Percentiles rank a stretch among this genome's conserved stretches.
phyloP scores from a whole-genome alignment of 2,329 filamentous ascomycete genomes.

The Helotiales sp. region DNA sequence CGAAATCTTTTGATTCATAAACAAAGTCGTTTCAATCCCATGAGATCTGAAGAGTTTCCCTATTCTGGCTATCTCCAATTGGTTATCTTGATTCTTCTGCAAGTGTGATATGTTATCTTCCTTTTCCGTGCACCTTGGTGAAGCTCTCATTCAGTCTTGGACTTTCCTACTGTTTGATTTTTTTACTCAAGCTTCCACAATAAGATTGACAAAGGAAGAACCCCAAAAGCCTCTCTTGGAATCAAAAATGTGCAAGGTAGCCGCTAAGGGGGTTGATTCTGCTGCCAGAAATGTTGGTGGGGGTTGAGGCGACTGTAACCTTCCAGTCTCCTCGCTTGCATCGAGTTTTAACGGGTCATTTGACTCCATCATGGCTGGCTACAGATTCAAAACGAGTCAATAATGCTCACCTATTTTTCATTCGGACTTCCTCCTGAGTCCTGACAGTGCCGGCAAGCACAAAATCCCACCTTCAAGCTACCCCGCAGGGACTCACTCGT shows the following conservation, averaged over 20 bases:
- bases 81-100: neutral
- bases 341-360: neutral
- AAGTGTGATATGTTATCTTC: no score
- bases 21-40: neutral
- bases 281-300: no score
- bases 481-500: neutral
- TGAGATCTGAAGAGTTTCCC: neutral
- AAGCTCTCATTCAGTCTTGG: neutral
- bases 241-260: no score
- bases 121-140: no score
- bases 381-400: neutral
- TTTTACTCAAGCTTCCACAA: no score
- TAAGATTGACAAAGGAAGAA: no score
- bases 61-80: no score
- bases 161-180: no score
- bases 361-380: neutral
- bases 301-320: neutral
- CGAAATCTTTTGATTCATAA: neutral
- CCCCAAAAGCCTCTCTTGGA: no score
- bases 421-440: neutral
- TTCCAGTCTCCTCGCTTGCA: neutral
- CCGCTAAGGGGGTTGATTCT: neutral
- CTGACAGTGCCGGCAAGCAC: neutral
- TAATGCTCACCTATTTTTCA: neutral
- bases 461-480: slow-evolving; percentile 7